Conservation (phyloP, 2,329 filamentous ascomycete species). For the Aspergillus ochraceoroseus region DNA sequence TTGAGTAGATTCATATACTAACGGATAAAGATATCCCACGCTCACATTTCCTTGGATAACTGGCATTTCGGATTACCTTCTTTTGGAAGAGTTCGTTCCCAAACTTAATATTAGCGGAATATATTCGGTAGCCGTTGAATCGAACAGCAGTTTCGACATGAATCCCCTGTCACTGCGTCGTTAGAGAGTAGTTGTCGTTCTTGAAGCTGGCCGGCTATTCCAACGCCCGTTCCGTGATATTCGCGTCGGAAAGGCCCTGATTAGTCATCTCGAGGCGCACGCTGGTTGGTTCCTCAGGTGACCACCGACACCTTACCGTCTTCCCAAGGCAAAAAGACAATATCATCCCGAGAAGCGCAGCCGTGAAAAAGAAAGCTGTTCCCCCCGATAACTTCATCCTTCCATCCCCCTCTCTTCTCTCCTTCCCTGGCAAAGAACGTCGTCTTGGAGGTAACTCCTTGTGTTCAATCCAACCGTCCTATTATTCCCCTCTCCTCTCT, state of each 20-base stretch:
- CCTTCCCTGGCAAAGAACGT: slow-evolving; percentile 12
- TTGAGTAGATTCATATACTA: no score
- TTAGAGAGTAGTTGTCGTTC: no score
- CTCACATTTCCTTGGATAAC: no score
- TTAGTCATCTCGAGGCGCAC: slow-evolving; percentile 28
- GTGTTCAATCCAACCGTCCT: slow-evolving; percentile 10
- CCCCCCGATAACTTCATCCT: slow-evolving; percentile 19
- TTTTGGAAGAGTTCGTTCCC: no score
- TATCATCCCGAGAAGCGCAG: slow-evolving; percentile 29
- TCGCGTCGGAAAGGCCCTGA: slow-evolving; percentile 27
- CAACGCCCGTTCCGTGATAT: slow-evolving; percentile 28
- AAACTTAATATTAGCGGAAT: no score
- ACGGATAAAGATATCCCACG: no score
- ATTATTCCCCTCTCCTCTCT: slow-evolving; percentile 20
- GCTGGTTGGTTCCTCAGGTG: slow-evolving; percentile 29
- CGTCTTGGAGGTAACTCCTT: slow-evolving; percentile 18
- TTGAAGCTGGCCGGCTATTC: no score
- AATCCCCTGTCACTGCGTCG: no score
- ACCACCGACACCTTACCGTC: slow-evolving; percentile 26
- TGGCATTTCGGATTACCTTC: no score
- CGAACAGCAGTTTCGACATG: no score
- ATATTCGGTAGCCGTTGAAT: no score
- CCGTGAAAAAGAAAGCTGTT: slow-evolving; percentile 38
- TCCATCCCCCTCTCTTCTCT: slow-evolving; percentile 12
- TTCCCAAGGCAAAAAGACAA: slow-evolving; percentile 21